phyloP scores from a whole-genome alignment of 441 rosid genomes.

The Erodium moschatum region DNA sequence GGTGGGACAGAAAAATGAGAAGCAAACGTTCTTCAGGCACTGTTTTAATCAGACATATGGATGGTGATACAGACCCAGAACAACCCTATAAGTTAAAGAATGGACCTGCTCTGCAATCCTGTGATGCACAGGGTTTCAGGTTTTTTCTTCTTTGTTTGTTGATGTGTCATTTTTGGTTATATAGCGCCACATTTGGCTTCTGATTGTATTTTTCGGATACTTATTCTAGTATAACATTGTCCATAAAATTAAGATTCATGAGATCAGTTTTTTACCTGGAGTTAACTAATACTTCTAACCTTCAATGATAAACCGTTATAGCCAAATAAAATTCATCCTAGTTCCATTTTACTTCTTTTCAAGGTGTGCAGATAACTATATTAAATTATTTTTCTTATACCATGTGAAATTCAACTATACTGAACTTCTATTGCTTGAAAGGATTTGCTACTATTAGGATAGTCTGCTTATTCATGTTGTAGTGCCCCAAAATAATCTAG shows the following conservation, averaged over 20 bases:
- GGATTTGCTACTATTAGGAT: not conserved
- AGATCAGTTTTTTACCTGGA: not conserved
- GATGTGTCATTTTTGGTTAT: not conserved
- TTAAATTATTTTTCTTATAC: not conserved
- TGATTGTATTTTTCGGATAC: not conserved
- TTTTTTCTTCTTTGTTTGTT: constrained; percentile 17
- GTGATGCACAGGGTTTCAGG: constrained; percentile 44
- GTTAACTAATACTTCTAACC: not conserved
- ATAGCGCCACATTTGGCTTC: not conserved
- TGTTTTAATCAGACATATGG: constrained; percentile 35
- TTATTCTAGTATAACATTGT: not conserved
- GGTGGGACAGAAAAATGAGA: constrained; percentile 59
- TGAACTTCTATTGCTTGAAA: not conserved
- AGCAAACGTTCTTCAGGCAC: constrained; percentile 46
- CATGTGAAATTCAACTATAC: not conserved
- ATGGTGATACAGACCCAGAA: constrained; percentile 41
- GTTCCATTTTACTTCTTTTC: not conserved
- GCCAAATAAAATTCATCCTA: constrained; percentile 7
- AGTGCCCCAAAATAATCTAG: no score
- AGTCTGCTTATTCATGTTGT: not conserved
- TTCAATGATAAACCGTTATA: not conserved
- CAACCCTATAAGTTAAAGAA: constrained; percentile 35
- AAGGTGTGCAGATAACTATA: not conserved
- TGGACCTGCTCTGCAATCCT: constrained; percentile 33
- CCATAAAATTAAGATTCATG: not conserved